A percentile compares a stretch with the other conserved stretches of the same genome.
phyloP scores from a whole-genome alignment of 768 basidiomycete species.

The Mycena amicta region DNA sequence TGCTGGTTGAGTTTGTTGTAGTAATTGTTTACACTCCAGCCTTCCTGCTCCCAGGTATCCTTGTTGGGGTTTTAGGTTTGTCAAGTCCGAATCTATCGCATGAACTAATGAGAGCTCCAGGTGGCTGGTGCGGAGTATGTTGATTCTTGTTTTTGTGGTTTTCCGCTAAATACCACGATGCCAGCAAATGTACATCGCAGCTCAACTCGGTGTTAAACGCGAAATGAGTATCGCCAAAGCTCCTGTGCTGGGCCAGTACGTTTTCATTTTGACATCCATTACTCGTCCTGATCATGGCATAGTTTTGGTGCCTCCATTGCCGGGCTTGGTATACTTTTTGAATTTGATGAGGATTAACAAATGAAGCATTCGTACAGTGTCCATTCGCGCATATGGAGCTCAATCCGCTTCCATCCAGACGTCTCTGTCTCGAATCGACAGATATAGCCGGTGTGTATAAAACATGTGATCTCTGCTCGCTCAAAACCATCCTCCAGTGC shows the following conservation, averaged over 20 bases:
- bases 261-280: conserved; percentile 27
- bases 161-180: conserved; percentile 3
- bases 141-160: conserved; percentile 34
- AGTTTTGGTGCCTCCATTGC: conserved; percentile 51
- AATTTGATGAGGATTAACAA: too few relatives aligned
- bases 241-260: conserved; percentile 29
- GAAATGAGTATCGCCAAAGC: conserved; percentile 14
- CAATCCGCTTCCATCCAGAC: conserved; percentile 45
- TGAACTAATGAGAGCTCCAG: conserved; percentile 55
- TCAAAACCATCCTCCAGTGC: not conserved
- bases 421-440: conserved; percentile 48
- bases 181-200: not conserved
- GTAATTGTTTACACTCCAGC: conserved; percentile 40
- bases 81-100: conserved; percentile 53
- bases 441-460: conserved; percentile 45
- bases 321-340: conserved; percentile 43
- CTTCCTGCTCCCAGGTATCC: conserved; percentile 41
- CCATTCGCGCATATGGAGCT: conserved; percentile 60
- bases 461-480: too few relatives aligned
- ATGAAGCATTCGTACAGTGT: not conserved
- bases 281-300: conserved; percentile 33
- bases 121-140: conserved; percentile 54
- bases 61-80: conserved; percentile 39
- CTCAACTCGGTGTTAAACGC: not conserved
- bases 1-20: conserved; percentile 37